Evolutionary conservation across 1,139 yeast genomes (phyloP), one percentile per base, ranked within the genome.

Genomic region (Groenewaldozyma sp.): DNA sequence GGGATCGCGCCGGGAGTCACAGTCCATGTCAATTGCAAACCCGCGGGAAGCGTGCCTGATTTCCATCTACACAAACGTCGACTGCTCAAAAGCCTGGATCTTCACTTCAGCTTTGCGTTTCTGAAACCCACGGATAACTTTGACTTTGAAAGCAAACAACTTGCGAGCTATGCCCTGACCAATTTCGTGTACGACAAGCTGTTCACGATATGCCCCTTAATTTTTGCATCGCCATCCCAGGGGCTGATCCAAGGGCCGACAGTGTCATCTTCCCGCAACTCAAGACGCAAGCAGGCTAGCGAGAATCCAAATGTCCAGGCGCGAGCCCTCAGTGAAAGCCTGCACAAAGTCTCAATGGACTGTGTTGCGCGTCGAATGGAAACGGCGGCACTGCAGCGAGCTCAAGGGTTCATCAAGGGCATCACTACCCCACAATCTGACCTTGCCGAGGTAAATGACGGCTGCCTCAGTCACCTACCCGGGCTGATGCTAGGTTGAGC

Each of bases 91-190:
- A 16, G 11, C 20, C 22, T 29, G 13, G 22, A 16, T 7, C 19
- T 29, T 19, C 22, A 16, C 20, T 29, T 29, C 18, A 21, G 17
- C 6, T 29, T 29, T n/a, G n/a, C 6, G 6, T n/a, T 28, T 7
- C 13, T 17, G 31, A 17, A 28, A 7, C 14, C n/a, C 13, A n/a
- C 14, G n/a, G n/a, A n/a, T 6, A 13, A 16, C 26, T 20, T 13
- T 21, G 14, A 11, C 27, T 7, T 21, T 6, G 20, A 18, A 9
- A 39, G 39, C 37, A 33, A 36, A 4, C 24, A 35, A 19, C 36
- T 44, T 11, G 44, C 44, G 3, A 41, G 42, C 34, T 44, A 40
- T 28, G 36, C 44, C 9, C 24, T 37, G 35, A 14, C 39, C 16
- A 36, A 43, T 21, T 27, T 42, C 11, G 38, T 40, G 9, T 34